Evolutionary conservation across 805 yeast species (phyloP).

Genomic region (Zygosaccharomyces bisporus): DNA sequence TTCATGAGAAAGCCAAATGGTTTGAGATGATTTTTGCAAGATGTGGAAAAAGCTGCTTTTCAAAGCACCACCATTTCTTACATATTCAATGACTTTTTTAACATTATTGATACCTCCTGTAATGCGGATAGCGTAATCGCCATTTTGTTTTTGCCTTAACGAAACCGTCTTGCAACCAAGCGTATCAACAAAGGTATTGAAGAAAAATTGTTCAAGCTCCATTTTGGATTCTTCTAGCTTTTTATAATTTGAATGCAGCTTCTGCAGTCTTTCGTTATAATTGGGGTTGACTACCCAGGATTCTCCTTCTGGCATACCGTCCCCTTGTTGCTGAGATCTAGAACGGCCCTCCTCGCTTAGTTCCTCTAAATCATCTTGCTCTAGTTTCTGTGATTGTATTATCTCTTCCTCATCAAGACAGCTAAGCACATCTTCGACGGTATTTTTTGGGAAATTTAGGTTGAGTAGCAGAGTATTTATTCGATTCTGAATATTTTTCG

Average conservation of each 20-base stretch:
- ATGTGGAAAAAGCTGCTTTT: conserved; percentile 26
- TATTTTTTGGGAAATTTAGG: conserved; percentile 39
- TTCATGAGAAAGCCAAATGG: conserved; percentile 44
- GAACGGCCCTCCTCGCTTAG: conserved; percentile 4
- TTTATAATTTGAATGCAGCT: conserved; percentile 37
- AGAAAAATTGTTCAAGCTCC: conserved; percentile 30
- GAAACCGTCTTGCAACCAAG: conserved; percentile 33
- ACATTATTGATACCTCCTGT: conserved; percentile 37
- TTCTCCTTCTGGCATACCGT: conserved; percentile 12
- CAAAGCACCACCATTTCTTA: conserved; percentile 16
- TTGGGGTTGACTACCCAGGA: conserved; percentile 36
- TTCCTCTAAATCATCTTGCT: conserved; percentile 18
- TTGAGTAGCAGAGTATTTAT: conserved; percentile 28
- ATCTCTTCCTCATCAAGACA: conserved; percentile 42
- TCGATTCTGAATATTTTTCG: conserved; percentile 26
- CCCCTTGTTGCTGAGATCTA: conserved; percentile 5
- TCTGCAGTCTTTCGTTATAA: conserved; percentile 34
- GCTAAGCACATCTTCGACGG: conserved; percentile 43
- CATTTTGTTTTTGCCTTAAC: conserved; percentile 41
- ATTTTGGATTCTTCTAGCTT: conserved; percentile 28
- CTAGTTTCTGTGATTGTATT: conserved; percentile 19
- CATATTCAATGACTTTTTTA: conserved; percentile 20
- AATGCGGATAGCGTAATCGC: conserved; percentile 49
- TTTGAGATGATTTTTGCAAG: conserved; percentile 40
- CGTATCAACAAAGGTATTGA: conserved; percentile 27